Conservation (phyloP, 306 rosid species). For the Prunus fruticosa region DNA sequence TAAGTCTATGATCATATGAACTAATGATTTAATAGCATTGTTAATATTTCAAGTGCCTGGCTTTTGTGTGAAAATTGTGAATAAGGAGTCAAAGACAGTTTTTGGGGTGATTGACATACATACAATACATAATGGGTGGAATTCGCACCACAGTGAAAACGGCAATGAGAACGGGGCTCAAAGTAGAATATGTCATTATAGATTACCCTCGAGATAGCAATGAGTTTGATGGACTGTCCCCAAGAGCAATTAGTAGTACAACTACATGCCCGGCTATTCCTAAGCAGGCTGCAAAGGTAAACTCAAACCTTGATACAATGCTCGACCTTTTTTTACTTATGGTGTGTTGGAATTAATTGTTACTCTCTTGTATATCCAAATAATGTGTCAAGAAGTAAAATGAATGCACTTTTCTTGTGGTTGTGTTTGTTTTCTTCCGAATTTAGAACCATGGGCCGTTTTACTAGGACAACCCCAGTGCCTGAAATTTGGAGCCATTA, state of each 20-base stretch:
- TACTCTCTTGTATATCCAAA: neutral
- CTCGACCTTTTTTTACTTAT: neutral
- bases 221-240: conserved; percentile 31
- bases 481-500: neutral
- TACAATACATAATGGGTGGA: conserved; percentile 51
- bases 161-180: conserved; percentile 17
- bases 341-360: neutral
- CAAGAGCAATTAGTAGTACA: neutral
- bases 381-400: conserved; percentile 53
- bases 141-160: conserved; percentile 50
- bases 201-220: conserved; percentile 41
- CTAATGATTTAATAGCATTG: no score
- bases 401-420: conserved; percentile 55
- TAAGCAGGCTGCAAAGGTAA: conserved; percentile 62
- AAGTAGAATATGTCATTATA: conserved; percentile 33
- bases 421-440: conserved; percentile 64
- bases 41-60: neutral
- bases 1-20: no score
- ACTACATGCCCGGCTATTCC: conserved; percentile 29
- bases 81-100: conserved; percentile 25
- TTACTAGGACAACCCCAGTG: neutral
- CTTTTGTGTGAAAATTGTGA: conserved; percentile 38
- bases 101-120: conserved; percentile 6
- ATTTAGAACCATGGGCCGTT: conserved; percentile 11
- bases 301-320: neutral